Evolutionary conservation across 225 moss, liverwort and hornwort genomes (phyloP), one percentile per base, ranked within the genome.

Genomic region (Asterella californica): DNA sequence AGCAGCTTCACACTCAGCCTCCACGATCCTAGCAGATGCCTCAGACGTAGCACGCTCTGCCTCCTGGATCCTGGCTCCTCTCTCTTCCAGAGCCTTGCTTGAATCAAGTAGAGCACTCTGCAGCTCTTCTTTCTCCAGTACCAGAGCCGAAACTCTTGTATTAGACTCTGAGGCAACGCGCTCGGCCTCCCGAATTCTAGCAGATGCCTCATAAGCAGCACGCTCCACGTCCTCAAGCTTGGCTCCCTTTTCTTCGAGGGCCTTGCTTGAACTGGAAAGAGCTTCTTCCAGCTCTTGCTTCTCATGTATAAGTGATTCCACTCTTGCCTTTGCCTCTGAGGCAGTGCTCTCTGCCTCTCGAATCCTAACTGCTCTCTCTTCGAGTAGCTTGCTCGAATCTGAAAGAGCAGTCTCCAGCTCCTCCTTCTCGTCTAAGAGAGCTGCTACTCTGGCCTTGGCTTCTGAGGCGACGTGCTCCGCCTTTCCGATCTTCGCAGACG

Each of bases 391-490:
- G 67, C 49, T 68, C 15, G 78, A 68, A 2, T 68, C 30, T 9
- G 49, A 50, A 4, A 79, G 61, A 60, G 74, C 19, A 1, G 22
- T 42, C 72, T 80, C 72, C 37, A 80, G 60, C 61, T 62, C 46
- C 22, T 72, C 55, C 60, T 80, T 80, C 73, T 74, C 73, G 18
- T 10, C 1, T 19, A 32, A 6, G 6, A 80, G 69, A 21, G 80
- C 19, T 24, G 25, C 54, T 0, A 70, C 73, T 27, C 60, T 59
- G 24, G 80, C 73, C 42, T 74, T 80, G 5, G 72, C 62, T 25
- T 72, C 72, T 21, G 73, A 34, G 18, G 69, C 80, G 17, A 24
- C 57, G 15, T 17, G 70, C 71, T 80, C 78, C 6, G 78, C 78
- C 49, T 61, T 45, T 25, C 32, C 45, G 45, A 73, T 29, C 54